These are phyloP conservation scores for Ulota crispa DNA, from an alignment of 225 moss, liverwort and hornwort genomes.

Conservation along the genomic window DNA sequence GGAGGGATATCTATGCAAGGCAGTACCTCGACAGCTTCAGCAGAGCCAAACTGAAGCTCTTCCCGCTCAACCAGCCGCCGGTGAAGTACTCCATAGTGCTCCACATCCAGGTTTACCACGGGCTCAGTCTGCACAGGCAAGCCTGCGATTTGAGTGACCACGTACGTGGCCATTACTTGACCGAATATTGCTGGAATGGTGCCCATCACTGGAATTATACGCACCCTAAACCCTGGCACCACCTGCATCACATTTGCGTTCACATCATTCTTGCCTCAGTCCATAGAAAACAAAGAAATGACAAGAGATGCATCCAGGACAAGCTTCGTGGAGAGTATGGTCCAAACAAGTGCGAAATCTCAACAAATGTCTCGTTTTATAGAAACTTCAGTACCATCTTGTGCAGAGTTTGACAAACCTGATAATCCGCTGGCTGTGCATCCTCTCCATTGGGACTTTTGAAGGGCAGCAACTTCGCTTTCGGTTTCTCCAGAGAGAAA, in stretches of 20 bases:
- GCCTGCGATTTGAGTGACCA: conserved; percentile 88
- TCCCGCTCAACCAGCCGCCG: conserved; percentile 83
- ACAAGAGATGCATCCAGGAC: not conserved
- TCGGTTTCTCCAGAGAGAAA: conserved; percentile 91
- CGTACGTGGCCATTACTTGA: conserved; percentile 98
- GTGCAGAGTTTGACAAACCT: conserved; percentile 49
- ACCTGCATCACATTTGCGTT: conserved; percentile 59
- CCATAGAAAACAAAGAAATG: not conserved
- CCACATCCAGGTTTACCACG: conserved; percentile 89
- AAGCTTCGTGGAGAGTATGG: not conserved
- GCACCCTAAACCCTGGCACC: conserved; percentile 94
- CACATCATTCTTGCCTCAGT: conserved; percentile 17
- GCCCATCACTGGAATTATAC: conserved; percentile 96
- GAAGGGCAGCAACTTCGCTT: conserved; percentile 84
- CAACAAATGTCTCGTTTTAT: too few relatives aligned
- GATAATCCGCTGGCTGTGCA: conserved; percentile 80
- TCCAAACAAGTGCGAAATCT: too few relatives aligned
- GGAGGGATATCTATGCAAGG: not conserved
- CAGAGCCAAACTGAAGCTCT: conserved; percentile 81
- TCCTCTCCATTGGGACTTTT: conserved; percentile 67
- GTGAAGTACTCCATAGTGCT: conserved; percentile 90
- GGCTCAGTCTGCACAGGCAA: conserved; percentile 83
- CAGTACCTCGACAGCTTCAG: conserved; percentile 87
- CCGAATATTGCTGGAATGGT: conserved; percentile 98
- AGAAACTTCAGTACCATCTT: not conserved